Percentiles rank a stretch among this genome's conserved stretches.
These are phyloP conservation scores for Musa acuminata DNA, from an alignment of 176 grass and related monocot genomes.

Conservation along the genomic window DNA sequence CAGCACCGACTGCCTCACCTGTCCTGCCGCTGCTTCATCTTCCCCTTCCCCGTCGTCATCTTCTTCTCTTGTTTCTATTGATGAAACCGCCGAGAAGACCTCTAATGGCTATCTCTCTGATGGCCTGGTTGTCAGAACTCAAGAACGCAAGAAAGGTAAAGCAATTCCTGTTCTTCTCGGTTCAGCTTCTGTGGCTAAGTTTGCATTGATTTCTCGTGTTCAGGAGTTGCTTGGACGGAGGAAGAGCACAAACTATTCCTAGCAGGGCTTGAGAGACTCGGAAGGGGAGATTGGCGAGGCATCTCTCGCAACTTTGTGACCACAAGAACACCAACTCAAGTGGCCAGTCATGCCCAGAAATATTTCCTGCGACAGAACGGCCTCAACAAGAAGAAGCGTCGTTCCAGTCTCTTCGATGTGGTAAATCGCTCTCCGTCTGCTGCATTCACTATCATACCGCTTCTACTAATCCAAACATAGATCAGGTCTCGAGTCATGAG, in stretches of 20 bases:
- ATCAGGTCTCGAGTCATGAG: slow-evolving; percentile 2
- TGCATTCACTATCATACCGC: not conserved
- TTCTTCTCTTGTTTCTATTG: slow-evolving; percentile 46
- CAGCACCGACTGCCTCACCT: slow-evolving; percentile 61
- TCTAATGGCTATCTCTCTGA: slow-evolving; percentile 76
- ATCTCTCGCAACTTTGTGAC: slow-evolving; percentile 78
- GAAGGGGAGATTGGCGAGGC: slow-evolving; percentile 90
- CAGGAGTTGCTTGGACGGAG: slow-evolving; percentile 89
- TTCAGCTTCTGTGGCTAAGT: not conserved
- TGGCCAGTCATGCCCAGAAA: slow-evolving; percentile 94
- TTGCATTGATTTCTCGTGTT: not conserved
- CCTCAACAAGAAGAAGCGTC: slow-evolving; percentile 70
- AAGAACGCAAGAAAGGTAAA: slow-evolving; percentile 85
- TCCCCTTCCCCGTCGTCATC: slow-evolving; percentile 23
- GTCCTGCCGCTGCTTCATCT: slow-evolving; percentile 6
- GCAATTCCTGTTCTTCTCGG: not conserved
- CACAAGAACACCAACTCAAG: slow-evolving; percentile 84
- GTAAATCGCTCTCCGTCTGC: slow-evolving; percentile 13
- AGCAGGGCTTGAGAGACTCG: slow-evolving; percentile 58
- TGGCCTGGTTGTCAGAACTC: slow-evolving; percentile 45
- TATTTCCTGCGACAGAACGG: slow-evolving; percentile 83
- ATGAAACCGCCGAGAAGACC: slow-evolving; percentile 46
- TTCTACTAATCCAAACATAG: not conserved
- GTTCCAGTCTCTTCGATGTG: slow-evolving; percentile 90
- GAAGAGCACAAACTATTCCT: slow-evolving; percentile 88